Evolutionary conservation across 2,329 filamentous ascomycete species (phyloP), one percentile per base, ranked within the genome.

Genomic region (Juglanconis oblonga): DNA sequence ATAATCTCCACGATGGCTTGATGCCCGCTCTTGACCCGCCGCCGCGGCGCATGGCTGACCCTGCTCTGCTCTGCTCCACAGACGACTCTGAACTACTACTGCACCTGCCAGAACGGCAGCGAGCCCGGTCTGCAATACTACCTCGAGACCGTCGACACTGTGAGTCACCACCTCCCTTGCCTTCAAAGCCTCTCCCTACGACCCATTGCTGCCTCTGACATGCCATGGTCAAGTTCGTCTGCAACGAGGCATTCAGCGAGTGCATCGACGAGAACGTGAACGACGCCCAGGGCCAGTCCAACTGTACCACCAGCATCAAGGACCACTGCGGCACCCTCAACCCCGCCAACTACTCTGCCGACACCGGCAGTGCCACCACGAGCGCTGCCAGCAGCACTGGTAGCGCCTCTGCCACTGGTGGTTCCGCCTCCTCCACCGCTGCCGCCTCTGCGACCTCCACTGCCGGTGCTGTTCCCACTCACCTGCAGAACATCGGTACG

Each of bases 81-180:
- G 78, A 56, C 57, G 45, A 74, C 74, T 48, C 75, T 85, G 48
- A 65, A 71, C 56, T 85, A 77, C 72, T 65, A 69, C 14, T 86
- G 83, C 71, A 75, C 71, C 14, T 85, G 83, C 75, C 56, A 68
- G 38, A 82, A 84, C 71, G 73, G 70, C 67, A 77, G 76, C 51
- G 73, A 75, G 6, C 81, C 82, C 13, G 80, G 79, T 60, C 77
- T 86, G 50, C 73, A 83, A 70, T 77, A 80, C 70, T 86, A 83
- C 73, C 66, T 63, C 52, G 77, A 84, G 74, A 83, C 81, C 3
- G 72, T 86, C 65, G 77, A 78, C 52, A 77, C 73, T 59, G 73
- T 76, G 67, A 64, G 73, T 48, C 13, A 17, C 17, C 29, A 31
- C 6, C 11, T 9, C 29, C 17, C 45, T 7, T 29, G 4, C 17